Percentiles rank a stretch among this genome's conserved stretches.
Conservation (phyloP, 192 early-diverging fungal genomes). For the Diversispora epigaea region DNA sequence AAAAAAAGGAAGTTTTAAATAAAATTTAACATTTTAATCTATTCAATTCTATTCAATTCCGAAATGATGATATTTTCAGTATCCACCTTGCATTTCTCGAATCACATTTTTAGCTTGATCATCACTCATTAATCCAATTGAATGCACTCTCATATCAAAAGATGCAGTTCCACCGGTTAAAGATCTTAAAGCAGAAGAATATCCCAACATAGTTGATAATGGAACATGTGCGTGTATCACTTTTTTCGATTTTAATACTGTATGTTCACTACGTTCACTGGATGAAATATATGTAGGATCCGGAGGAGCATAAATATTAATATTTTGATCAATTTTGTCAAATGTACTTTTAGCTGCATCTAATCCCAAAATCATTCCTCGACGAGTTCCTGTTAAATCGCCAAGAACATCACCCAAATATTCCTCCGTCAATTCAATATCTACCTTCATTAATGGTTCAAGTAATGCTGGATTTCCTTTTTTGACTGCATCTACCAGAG, state of each 20-base stretch:
- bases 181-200: conserved; percentile 76
- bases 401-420: conserved; percentile 76
- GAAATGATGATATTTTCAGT: not conserved
- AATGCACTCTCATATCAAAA: conserved; percentile 81
- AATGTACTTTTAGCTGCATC: conserved; percentile 43
- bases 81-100: conserved; percentile 54
- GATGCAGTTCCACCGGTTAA: conserved; percentile 83
- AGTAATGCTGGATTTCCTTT: conserved; percentile 48
- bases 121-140: conserved; percentile 74
- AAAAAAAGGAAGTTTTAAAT: no score
- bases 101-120: conserved; percentile 73
- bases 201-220: conserved; percentile 81
- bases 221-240: conserved; percentile 69
- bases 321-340: conserved; percentile 4
- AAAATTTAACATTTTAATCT: no score
- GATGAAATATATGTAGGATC: conserved; percentile 36
- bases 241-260: conserved; percentile 12
- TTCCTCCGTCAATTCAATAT: conserved; percentile 65
- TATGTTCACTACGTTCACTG: conserved; percentile 30
- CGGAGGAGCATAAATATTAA: conserved; percentile 48
- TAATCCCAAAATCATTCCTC: conserved; percentile 69
- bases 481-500: conserved; percentile 56
- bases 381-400: conserved; percentile 75
- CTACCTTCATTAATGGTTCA: conserved; percentile 83
- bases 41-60: no score